These are phyloP conservation scores for Skeletonema marinoi DNA, from an alignment of 108 stramenopile species.

Conservation along the genomic window DNA sequence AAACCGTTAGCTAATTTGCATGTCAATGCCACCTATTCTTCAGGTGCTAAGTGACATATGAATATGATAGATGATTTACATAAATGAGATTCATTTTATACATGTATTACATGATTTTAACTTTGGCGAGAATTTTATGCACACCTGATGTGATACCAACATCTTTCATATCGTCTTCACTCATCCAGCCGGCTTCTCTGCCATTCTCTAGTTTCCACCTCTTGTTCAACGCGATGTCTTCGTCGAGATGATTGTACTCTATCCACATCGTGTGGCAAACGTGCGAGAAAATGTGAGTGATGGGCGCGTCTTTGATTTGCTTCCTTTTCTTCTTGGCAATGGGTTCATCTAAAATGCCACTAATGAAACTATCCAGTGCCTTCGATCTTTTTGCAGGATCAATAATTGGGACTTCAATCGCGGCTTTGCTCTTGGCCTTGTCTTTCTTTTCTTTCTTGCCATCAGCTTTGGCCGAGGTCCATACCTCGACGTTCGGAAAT, in stretches of 20 bases:
- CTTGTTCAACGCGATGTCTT: background rate
- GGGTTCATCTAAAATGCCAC: constrained; percentile 6
- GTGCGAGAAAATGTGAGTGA: constrained; percentile 87
- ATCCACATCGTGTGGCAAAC: constrained; percentile 79
- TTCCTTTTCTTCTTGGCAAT: background rate
- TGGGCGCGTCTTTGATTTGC: constrained; percentile 35
- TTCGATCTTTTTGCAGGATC: constrained; percentile 22
- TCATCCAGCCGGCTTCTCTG: constrained; percentile 75
- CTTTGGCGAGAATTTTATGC: constrained; percentile 66
- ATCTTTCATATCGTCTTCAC: constrained; percentile 64
- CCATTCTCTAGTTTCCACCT: constrained; percentile 55
- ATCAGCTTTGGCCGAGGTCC: constrained; percentile 46
- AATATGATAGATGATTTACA: background rate
- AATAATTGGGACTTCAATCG: constrained; percentile 41
- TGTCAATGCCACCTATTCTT: background rate
- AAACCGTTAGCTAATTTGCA: background rate
- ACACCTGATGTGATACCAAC: constrained; percentile 87
- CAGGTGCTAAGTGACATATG: constrained; percentile 2
- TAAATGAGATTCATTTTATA: background rate
- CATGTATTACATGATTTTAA: background rate
- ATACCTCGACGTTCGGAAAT: constrained; percentile 69
- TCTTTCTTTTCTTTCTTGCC: constrained; percentile 21
- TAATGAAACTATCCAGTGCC: constrained; percentile 41
- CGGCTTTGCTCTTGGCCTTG: constrained; percentile 15
- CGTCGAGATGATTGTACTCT: constrained; percentile 39